Conservation (phyloP, 495 filamentous ascomycete species). For the Chaetomidium leptoderma region DNA sequence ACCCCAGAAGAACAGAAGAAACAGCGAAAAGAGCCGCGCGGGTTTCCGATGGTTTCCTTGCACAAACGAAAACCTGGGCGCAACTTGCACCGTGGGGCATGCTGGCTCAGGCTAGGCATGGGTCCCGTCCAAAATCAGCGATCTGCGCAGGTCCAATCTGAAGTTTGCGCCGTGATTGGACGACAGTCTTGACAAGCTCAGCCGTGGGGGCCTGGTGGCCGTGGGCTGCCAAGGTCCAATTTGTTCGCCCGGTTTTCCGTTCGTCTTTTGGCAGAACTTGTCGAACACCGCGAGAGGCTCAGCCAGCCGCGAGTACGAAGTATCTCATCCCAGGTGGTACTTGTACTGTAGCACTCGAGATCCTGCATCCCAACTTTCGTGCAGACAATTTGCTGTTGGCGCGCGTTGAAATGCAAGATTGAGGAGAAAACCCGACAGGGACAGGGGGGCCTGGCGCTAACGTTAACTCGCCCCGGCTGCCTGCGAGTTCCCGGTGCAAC, state of each 20-base stretch:
- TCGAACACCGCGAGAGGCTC: neutral
- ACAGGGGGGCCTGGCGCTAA: constrained; percentile 6
- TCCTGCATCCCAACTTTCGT: neutral
- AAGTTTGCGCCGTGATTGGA: constrained; percentile 12
- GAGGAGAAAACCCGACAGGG: constrained; percentile 4
- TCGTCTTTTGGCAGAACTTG: neutral
- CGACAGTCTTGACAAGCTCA: constrained; percentile 10
- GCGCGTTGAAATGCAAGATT: neutral
- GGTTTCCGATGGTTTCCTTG: constrained; percentile 9
- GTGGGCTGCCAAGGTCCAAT: constrained; percentile 17
- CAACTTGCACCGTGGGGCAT: no score
- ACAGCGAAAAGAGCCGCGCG: neutral
- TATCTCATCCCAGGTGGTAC: neutral
- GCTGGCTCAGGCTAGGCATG: no score
- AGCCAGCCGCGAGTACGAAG: neutral
- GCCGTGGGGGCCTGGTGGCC: neutral
- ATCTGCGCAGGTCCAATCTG: constrained; percentile 15
- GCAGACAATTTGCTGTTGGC: neutral
- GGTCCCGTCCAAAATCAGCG: constrained; percentile 1
- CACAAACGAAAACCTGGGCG: neutral
- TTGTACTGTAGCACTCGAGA: neutral
- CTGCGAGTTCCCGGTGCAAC: no score
- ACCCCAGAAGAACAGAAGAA: constrained; percentile 3
- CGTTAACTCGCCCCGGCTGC: no score
- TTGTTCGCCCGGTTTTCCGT: constrained; percentile 15